Evolutionary conservation across 1,284 basidiomycete species (phyloP).

Genomic region (Prillingera fragicola): DNA sequence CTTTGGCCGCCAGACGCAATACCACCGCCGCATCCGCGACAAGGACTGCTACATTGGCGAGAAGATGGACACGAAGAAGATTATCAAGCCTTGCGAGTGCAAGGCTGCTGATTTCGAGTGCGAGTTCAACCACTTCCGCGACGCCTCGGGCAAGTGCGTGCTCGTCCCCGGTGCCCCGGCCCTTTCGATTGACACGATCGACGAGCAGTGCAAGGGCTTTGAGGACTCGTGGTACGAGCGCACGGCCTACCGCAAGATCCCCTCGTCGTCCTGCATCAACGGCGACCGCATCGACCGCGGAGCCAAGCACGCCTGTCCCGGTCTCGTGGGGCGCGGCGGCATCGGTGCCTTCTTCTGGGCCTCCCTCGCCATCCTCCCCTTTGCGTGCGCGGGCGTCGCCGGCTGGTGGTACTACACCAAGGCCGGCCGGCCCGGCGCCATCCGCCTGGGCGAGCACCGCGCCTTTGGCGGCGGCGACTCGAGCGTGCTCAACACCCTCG

Average conservation of each 20-base stretch:
- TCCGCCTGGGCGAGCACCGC: slow-evolving; percentile 61
- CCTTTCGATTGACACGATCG: slow-evolving; percentile 53
- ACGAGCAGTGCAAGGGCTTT: slow-evolving; percentile 55
- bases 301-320: slow-evolving; percentile 66
- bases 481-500: slow-evolving; percentile 62
- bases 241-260: slow-evolving; percentile 81
- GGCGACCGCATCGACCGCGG: slow-evolving; percentile 71
- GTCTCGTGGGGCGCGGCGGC: slow-evolving; percentile 52
- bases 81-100: slow-evolving; percentile 71
- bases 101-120: slow-evolving; percentile 78
- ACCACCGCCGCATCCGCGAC: slow-evolving; percentile 76
- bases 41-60: slow-evolving; percentile 76
- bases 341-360: slow-evolving; percentile 77
- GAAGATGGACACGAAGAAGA: slow-evolving; percentile 51
- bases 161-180: slow-evolving; percentile 63
- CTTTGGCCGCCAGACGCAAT: slow-evolving; percentile 82
- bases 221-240: slow-evolving; percentile 84
- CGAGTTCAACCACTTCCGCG: slow-evolving; percentile 80
- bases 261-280: slow-evolving; percentile 74
- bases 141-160: slow-evolving; percentile 65
- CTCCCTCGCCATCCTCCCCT: slow-evolving; percentile 63
- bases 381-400: slow-evolving; percentile 64
- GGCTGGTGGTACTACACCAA: slow-evolving; percentile 73
- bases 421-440: slow-evolving; percentile 55
- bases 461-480: slow-evolving; percentile 48